Conservation (phyloP, 2,329 filamentous ascomycete species). For the Akanthomyces uredinophilus region DNA sequence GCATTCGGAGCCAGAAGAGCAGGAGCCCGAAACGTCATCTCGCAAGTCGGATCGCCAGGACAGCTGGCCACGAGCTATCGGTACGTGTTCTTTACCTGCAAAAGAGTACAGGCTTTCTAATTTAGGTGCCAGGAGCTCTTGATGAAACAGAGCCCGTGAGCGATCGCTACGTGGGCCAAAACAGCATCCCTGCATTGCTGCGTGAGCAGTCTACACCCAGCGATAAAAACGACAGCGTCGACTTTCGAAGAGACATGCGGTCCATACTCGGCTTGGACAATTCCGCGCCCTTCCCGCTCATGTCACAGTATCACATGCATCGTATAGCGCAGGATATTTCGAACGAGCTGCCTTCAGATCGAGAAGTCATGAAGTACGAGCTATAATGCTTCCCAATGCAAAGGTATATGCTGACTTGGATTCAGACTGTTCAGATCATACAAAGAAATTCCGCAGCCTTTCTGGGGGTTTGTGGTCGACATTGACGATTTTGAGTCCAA, state of each 20-base stretch:
- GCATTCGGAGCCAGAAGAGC: conserved; percentile 28
- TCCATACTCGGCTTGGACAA: conserved; percentile 62
- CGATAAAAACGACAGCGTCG: conserved; percentile 47
- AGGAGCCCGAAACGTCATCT: conserved; percentile 25
- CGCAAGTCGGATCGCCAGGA: conserved; percentile 34
- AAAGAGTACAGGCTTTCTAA: not conserved
- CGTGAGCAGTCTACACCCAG: conserved; percentile 54
- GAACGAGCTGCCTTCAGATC: conserved; percentile 56
- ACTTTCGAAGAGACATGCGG: conserved; percentile 60
- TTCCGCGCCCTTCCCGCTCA: conserved; percentile 61
- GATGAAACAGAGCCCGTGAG: conserved; percentile 53
- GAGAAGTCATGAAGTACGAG: conserved; percentile 61
- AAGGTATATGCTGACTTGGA: not conserved
- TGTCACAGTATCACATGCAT: conserved; percentile 59
- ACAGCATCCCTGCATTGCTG: conserved; percentile 62
- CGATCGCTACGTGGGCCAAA: conserved; percentile 60
- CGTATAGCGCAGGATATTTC: conserved; percentile 56
- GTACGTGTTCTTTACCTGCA: conserved; percentile 21
- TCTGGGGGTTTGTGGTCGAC: conserved; percentile 64
- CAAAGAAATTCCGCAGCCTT: conserved; percentile 62
- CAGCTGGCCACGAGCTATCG: conserved; percentile 39
- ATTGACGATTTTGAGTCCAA: conserved; percentile 61
- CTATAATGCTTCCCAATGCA: conserved; percentile 6
- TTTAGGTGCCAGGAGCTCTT: conserved; percentile 29
- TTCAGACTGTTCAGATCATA: conserved; percentile 58